These are phyloP conservation scores for Ustilago loliicola DNA, from an alignment of 1,284 basidiomycete genomes.

Conservation along the genomic window DNA sequence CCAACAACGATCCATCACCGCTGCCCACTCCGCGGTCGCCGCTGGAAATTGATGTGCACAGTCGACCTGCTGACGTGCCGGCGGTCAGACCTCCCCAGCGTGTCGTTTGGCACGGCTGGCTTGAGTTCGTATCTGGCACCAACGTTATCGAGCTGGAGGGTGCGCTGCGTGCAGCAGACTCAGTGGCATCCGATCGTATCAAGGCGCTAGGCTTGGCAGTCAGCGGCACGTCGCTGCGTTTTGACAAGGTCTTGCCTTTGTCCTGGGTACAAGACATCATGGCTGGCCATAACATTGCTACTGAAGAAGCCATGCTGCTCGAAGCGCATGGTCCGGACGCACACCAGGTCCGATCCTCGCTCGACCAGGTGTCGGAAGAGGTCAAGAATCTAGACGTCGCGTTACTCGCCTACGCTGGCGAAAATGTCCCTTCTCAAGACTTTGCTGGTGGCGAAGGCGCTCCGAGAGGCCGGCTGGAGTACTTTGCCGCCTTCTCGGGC, in stretches of 20 bases:
- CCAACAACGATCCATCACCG: slow-evolving; percentile 5
- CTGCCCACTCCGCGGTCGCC: slow-evolving; percentile 17
- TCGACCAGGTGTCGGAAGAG: slow-evolving; percentile 38
- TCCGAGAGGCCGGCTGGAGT: background rate
- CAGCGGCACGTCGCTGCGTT: slow-evolving; percentile 15
- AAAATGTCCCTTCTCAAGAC: background rate
- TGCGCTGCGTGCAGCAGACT: slow-evolving; percentile 12
- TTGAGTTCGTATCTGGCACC: slow-evolving; percentile 21
- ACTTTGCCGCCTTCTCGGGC: slow-evolving; percentile 40
- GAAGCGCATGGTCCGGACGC: slow-evolving; percentile 15
- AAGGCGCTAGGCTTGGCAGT: slow-evolving; percentile 21
- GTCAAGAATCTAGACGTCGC: slow-evolving; percentile 34
- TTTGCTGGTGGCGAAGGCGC: background rate
- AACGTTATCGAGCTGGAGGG: slow-evolving; percentile 24
- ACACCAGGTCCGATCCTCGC: slow-evolving; percentile 4
- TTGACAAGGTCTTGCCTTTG: slow-evolving; percentile 36
- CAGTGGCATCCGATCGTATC: slow-evolving; percentile 10
- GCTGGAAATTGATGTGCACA: background rate
- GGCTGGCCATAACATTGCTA: background rate
- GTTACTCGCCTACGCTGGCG: slow-evolving; percentile 19
- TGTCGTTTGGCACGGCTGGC: slow-evolving; percentile 14
- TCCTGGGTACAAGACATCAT: slow-evolving; percentile 34
- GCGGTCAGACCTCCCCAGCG: slow-evolving; percentile 7
- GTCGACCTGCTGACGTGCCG: background rate
- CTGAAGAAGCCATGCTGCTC: slow-evolving; percentile 29